A percentile compares a stretch with the other conserved stretches of the same genome.
Conservation (phyloP, 192 early-diverging fungal genomes). For the Mortierella antarctica region DNA sequence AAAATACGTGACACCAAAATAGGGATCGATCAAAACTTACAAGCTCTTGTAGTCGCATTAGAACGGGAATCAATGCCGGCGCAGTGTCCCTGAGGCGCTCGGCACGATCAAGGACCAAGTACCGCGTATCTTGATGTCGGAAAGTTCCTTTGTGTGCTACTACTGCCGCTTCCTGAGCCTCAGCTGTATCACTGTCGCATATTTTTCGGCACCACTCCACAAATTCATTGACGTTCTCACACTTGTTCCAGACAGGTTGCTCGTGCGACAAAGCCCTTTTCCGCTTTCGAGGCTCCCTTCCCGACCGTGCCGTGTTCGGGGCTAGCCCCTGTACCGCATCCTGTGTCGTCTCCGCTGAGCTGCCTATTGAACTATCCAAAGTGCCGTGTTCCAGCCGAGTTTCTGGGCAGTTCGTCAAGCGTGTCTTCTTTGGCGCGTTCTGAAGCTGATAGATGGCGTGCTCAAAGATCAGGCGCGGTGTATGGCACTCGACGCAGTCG, state of each 20-base stretch:
- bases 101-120: constrained; percentile 81
- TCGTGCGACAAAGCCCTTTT: background rate
- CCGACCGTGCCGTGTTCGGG: background rate
- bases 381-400: background rate
- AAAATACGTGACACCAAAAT: background rate
- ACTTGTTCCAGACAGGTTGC: constrained; percentile 52
- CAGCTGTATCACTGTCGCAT: constrained; percentile 13
- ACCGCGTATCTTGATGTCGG: constrained; percentile 35
- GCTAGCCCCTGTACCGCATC: constrained; percentile 58
- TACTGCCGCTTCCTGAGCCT: background rate
- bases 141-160: background rate
- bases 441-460: constrained; percentile 75
- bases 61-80: constrained; percentile 70
- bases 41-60: constrained; percentile 79
- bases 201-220: constrained; percentile 54
- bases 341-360: background rate
- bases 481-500: constrained; percentile 82
- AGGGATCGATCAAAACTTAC: constrained; percentile 42
- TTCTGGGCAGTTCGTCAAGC: background rate
- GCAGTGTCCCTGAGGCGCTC: constrained; percentile 81
- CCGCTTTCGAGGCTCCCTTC: constrained; percentile 1
- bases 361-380: too few species aligned
- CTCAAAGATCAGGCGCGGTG: constrained; percentile 83
- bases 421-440: constrained; percentile 52
- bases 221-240: constrained; percentile 81